Base-by-base conservation (phyloP, 306 rosid genomes). In the Urtica urens region DNA sequence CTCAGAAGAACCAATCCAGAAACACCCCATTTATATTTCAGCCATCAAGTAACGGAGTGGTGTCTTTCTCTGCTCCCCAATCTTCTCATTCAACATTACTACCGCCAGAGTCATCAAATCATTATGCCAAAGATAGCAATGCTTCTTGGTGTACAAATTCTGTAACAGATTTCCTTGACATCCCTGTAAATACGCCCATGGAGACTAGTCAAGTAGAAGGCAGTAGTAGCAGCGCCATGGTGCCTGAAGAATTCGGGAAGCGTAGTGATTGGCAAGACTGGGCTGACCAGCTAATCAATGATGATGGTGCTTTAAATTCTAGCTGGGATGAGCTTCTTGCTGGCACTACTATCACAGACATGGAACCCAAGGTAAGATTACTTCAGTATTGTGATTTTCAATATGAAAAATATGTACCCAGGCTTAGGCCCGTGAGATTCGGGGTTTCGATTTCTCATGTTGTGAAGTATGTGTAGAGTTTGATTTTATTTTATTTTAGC, bases 281-380 rank as follows among this genome's bases (percentile, higher is more conserved):
- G 99, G 93, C 96, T n/a, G 94, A 82, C 67, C 82, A 80, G 63
- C 76, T 82, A 48, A 86, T 92, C 35, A 72, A 79, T 24, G 99
- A 85, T 58, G 93, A 78, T n/a, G 87, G 77, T 63, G 53, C 84
- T 28, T 68, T 90, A 72, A 50, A 79, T 72, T 69, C 95, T 65
- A 73, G 66, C 52, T 92, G 94, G 99, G 80, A 71, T 60, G 99
- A 79, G 24, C 68, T 92, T 67, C 93, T 92, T 58, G 75, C 58
- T 55, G 96, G 82, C 55, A 64, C 75, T 64, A 60, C 67, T 62
- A 46, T 64, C 31, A 68, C 76, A 38, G 83, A 92, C 67, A 63
- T 78, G 70, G 96, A 82, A 70, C 87, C 87, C 61, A 77, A 85
- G 96, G 99, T 92, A 63, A 54, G 31, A 30, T 67, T 23, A 33